Evolutionary conservation across 352 stramenopile species (phyloP).

Genomic region (Blastocystis sp.): DNA sequence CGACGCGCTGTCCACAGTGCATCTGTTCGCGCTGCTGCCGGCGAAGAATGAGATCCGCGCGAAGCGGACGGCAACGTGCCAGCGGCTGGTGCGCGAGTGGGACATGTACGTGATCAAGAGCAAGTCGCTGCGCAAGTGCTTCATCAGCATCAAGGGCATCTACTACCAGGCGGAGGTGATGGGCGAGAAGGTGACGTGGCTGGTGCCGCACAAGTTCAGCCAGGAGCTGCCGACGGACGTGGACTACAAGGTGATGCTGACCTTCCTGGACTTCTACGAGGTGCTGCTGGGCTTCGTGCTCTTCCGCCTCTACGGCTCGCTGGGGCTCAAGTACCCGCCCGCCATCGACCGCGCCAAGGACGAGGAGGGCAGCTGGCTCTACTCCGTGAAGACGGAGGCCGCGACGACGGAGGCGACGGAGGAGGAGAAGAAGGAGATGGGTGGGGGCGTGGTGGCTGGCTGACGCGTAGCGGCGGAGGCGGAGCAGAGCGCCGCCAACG

Average conservation of each 20-base stretch:
- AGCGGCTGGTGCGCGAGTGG: slow-evolving; percentile 89
- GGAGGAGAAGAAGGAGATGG: slow-evolving; percentile 72
- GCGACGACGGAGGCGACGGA: neutral
- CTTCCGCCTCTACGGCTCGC: slow-evolving; percentile 92
- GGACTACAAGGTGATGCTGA: slow-evolving; percentile 97
- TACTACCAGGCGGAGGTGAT: slow-evolving; percentile 93
- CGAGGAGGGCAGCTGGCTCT: slow-evolving; percentile 70
- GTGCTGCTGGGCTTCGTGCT: slow-evolving; percentile 95
- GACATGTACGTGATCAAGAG: slow-evolving; percentile 84
- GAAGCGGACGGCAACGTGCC: slow-evolving; percentile 83
- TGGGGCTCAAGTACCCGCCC: slow-evolving; percentile 89
- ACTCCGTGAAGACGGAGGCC: slow-evolving; percentile 70
- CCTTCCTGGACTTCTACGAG: slow-evolving; percentile 99
- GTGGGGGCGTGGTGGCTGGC: slow-evolving; percentile 47
- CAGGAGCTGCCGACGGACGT: slow-evolving; percentile 92
- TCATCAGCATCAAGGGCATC: slow-evolving; percentile 97
- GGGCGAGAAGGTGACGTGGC: slow-evolving; percentile 91
- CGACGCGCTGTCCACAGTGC: slow-evolving; percentile 91
- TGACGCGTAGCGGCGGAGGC: slow-evolving; percentile 41
- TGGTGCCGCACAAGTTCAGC: slow-evolving; percentile 95
- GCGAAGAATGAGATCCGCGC: slow-evolving; percentile 82
- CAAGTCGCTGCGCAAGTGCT: slow-evolving; percentile 88
- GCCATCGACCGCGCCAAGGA: slow-evolving; percentile 82
- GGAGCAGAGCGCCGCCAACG: slow-evolving; percentile 54
- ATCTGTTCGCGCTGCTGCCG: slow-evolving; percentile 93